Evolutionary conservation across 805 yeast genomes (phyloP), one percentile per base, ranked within the genome.

Genomic region (Spathaspora girioi): DNA sequence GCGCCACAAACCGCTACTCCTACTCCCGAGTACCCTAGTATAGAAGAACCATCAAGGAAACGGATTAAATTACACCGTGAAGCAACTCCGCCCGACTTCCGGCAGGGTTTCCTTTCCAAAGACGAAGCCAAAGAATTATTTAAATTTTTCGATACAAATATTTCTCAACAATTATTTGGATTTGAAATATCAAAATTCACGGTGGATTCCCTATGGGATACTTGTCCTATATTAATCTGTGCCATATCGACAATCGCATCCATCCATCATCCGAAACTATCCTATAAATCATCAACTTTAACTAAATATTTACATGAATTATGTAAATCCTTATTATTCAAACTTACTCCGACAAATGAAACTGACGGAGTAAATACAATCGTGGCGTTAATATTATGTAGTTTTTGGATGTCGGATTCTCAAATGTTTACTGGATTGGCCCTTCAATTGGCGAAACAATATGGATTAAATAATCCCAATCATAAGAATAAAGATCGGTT

Each of bases 371-470:
- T 80, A 61, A 78, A 83, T 60, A 80, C 84, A 0, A 80, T 84
- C n/a, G 69, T 84, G 18, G 87, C 86, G 0, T 68, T 85, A 38
- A 77, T 84, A 42, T 75, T 84, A 23, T 83, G 87, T 55, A 84
- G 87, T 45, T 82, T 84, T 59, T 85, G 89, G 89, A 73, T 84
- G 45, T 78, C 84, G 18, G 78, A 84, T 54, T 77, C 81, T 15
- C 87, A 82, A 59, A 75, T 82, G 79, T 82, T 83, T 58, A 81
- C 87, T 1, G 86, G 88, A 0, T 60, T 84, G 45, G 89, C 89
- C 0, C 60, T 84, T n/a, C 88, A 85, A 58, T 63, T 84, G 26
- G 88, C 89, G 0, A 78, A 78, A 51, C 81, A 76, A 48, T 69
- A 79, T 54, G 77, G 79, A 4, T 59, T 82, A 31, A 78, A 75